A percentile compares a stretch with the other conserved stretches of the same genome.
phyloP scores from a whole-genome alignment of 805 yeast genomes.

The Wickerhamiella musiphila region DNA sequence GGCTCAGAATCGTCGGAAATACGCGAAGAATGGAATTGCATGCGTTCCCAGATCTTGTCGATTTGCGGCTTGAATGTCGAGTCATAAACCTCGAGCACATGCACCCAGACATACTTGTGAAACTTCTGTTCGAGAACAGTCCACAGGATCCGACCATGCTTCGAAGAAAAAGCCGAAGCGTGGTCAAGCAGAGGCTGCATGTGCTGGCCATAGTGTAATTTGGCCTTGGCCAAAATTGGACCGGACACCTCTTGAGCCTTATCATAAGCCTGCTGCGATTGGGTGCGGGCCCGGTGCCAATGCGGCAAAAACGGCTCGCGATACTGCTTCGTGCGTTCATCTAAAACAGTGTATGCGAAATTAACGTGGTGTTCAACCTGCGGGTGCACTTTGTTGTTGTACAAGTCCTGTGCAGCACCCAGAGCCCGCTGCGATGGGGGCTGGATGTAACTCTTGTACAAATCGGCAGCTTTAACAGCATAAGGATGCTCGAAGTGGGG shows the following conservation, averaged over 20 bases:
- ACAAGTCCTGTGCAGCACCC: not conserved
- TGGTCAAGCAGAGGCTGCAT: not conserved
- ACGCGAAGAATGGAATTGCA: not conserved
- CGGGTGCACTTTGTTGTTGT: conserved; percentile 1
- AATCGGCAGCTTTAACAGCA: not conserved
- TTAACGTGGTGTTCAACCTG: not conserved
- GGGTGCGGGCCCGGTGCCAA: not conserved
- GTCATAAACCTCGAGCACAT: not conserved
- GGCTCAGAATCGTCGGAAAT: too few relatives aligned
- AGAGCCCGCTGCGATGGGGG: not conserved
- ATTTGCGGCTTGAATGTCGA: conserved; percentile 1
- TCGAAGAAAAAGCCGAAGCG: not conserved
- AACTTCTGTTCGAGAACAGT: not conserved
- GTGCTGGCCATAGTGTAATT: not conserved
- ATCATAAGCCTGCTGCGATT: not conserved
- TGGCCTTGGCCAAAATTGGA: not conserved
- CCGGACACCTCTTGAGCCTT: not conserved
- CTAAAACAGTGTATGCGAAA: not conserved
- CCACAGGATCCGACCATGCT: conserved; percentile 1
- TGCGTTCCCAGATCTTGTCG: conserved; percentile 2
- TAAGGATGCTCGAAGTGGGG: conserved; percentile 1
- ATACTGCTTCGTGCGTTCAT: not conserved
- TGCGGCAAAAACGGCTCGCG: not conserved
- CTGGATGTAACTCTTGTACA: too few relatives aligned
- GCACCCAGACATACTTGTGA: not conserved